Conservation (phyloP, 345 rosid species). For the Camelina neglecta region DNA sequence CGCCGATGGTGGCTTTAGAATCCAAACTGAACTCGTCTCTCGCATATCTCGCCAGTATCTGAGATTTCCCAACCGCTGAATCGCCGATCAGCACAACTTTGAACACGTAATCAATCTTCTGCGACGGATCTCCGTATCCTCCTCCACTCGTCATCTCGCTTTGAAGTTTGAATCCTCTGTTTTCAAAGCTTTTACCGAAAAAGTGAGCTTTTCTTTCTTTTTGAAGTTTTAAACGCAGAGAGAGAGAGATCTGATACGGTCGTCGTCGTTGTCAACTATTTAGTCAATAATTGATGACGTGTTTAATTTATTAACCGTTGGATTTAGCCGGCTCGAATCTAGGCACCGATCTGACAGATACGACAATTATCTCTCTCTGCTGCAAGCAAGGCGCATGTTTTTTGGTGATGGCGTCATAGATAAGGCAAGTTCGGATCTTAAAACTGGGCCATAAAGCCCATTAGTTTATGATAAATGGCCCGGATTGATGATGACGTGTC, state of each 20-base stretch:
- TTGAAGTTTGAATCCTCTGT: slow-evolving; percentile 12
- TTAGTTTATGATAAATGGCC: neutral
- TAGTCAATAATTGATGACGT: slow-evolving; percentile 36
- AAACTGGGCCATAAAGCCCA: slow-evolving; percentile 20
- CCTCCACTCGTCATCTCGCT: slow-evolving; percentile 62
- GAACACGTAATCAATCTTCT: slow-evolving; percentile 80
- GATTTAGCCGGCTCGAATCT: slow-evolving; percentile 24
- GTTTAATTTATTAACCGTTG: neutral
- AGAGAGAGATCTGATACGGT: slow-evolving; percentile 30
- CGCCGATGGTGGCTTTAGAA: slow-evolving; percentile 94
- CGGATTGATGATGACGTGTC: slow-evolving; percentile 28
- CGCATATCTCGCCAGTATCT: slow-evolving; percentile 79
- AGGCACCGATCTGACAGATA: slow-evolving; percentile 29
- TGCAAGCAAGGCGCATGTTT: slow-evolving; percentile 34
- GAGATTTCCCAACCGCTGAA: slow-evolving; percentile 94
- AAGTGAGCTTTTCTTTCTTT: neutral
- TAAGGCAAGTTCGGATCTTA: no score
- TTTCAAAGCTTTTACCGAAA: slow-evolving; percentile 14
- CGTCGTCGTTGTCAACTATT: slow-evolving; percentile 34
- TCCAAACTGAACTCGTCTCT: slow-evolving; percentile 84
- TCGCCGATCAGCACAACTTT: slow-evolving; percentile 91
- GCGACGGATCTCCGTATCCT: slow-evolving; percentile 62
- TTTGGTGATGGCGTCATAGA: neutral
- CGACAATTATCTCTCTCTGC: slow-evolving; percentile 5
- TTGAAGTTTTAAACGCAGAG: slow-evolving; percentile 23